Evolutionary conservation across 805 yeast species (phyloP), one percentile per base, ranked within the genome.

Genomic region (Sungouiella blattae): DNA sequence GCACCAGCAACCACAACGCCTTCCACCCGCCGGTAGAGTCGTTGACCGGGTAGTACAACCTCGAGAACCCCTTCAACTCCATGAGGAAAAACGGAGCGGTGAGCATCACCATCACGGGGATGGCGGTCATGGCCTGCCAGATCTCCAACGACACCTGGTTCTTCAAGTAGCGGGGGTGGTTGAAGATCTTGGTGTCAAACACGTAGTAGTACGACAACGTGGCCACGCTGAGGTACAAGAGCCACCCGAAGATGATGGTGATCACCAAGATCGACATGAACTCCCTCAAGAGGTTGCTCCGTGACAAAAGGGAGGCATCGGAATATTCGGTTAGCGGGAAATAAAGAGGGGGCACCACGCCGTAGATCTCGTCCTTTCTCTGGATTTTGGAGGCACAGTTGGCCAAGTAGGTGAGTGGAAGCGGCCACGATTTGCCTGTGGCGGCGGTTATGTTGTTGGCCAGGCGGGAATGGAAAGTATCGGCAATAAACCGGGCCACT

Each of bases 141-240:
- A 91, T 84, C 59, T 93, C 98, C 55, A 87, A 66, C 4, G 75
- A 64, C 77, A 93, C 79, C 67, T 93, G 98, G 65, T 93, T 91
- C 60, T 93, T 93, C 62, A 93, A 73, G 62, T 86, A 91, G 59
- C 96, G 77, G 40, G 98, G 98, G 60, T 93, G 98, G 64, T 91
- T 87, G 74, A 91, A 87, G 40, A 87, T 86, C 36, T 80, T 80
- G 56, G 81, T 83, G 62, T 93, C 97, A 57, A 87, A 93, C 16
- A 93, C 79, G 48, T 83, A 78, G 24, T 70, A 47, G 58, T 85
- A 93, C 8, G 95, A 80, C n/a, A 84, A 50, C 11, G 80, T 69
- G 3, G 98, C 98, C 34, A 79, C 82, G 13, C 64, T 47, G 28
- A 88, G 67, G 60, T 93, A 93, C 29, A 91, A 62, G n/a, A 80